Base-by-base conservation (phyloP, 2,329 filamentous ascomycete genomes). In the Colletotrichum truncatum region DNA sequence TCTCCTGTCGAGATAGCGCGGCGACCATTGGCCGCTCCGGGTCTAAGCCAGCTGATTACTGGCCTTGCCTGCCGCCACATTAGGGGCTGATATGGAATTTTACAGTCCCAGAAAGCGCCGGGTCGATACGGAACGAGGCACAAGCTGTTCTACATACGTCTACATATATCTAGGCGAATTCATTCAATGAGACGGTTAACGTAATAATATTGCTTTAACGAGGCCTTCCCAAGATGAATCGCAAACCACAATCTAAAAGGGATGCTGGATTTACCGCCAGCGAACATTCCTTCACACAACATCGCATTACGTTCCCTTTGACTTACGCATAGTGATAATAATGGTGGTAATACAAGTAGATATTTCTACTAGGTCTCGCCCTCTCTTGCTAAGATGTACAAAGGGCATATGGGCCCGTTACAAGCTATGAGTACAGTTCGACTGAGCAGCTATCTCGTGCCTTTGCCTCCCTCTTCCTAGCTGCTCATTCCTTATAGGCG, bases 51-150 rank as follows among this genome's bases (percentile, higher is more conserved):
- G 11, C 51, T 34, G 21, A 23, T 23, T 26, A 36, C 14, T 23
- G 38, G 38, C 21, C 51, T 57, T 6, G 43, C 12, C n/a, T 32
- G 43, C 43, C 34, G 45, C 63, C 55, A 60, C 65, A 67, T 66
- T 23, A 16, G 52, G 28, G 38, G 30, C 39, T 6, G 25, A 30
- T 28, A 14, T 11, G 18, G 34, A 30, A 4, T 12, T 26, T 14
- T 10, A 6, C 23, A 18, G 11, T 21, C 11, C 14, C 9, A 11
- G 16, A 8, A 25, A 43, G 39, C 21, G 18, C 18, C 39, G 21
- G 11, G 12, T 7, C 12, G 12, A 23, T 12, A 6, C 3, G 18
- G 39, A 6, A 43, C n/a, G n/a, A n/a, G n/a, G 18, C 39, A 23
- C 21, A 25, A 43, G n/a, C 18, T 21, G 5, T 43, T 16, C 39